A percentile compares a stretch with the other conserved stretches of the same genome.
Evolutionary conservation across 495 filamentous ascomycete species (phyloP).

Genomic region (Annulohypoxylon maeteangense): DNA sequence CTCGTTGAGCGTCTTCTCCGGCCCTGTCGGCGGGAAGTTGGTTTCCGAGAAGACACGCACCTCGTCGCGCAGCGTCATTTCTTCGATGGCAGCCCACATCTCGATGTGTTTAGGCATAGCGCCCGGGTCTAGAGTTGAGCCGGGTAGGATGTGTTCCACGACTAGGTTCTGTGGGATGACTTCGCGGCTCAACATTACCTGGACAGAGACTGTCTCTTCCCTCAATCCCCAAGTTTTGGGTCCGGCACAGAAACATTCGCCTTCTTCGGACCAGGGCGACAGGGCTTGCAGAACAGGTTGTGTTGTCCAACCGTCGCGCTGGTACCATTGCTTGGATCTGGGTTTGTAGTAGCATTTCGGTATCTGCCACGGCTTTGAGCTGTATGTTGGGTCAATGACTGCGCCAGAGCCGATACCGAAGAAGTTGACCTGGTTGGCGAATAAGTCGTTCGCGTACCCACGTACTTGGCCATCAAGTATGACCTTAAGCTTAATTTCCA

Average conservation of each 20-base stretch:
- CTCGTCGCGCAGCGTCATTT: constrained; percentile 44
- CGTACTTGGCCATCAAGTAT: constrained; percentile 44
- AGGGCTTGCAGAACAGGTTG: constrained; percentile 59
- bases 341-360: constrained; percentile 15
- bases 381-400: constrained; percentile 41
- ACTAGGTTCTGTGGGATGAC: constrained; percentile 67
- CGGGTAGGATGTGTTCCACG: constrained; percentile 69
- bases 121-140: constrained; percentile 62
- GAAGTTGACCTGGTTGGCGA: constrained; percentile 55
- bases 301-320: constrained; percentile 30
- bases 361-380: constrained; percentile 44
- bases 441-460: constrained; percentile 38
- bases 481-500: constrained; percentile 50
- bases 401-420: constrained; percentile 53
- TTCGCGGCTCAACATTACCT: constrained; percentile 55
- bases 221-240: constrained; percentile 37
- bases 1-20: constrained; percentile 35
- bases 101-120: constrained; percentile 70
- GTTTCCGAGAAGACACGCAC: constrained; percentile 46
- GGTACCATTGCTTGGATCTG: constrained; percentile 39
- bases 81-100: constrained; percentile 63
- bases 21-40: constrained; percentile 38
- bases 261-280: constrained; percentile 66
- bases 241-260: constrained; percentile 74
- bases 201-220: constrained; percentile 52